These are phyloP conservation scores for Calocybe indica DNA, from an alignment of 768 basidiomycete genomes.

Conservation along the genomic window DNA sequence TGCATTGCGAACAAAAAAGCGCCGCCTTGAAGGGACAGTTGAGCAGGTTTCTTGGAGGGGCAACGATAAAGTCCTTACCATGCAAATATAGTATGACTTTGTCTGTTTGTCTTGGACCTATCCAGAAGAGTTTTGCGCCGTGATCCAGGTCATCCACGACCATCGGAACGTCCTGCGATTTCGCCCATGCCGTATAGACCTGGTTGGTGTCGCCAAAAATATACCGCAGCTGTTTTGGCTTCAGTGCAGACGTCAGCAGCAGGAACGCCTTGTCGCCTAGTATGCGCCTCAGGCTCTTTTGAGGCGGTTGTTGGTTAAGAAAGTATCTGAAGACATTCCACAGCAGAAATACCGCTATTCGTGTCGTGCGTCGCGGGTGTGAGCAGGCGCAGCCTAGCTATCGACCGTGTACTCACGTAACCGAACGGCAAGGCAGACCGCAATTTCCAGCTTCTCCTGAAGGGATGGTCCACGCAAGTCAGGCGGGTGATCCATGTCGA, in stretches of 20 bases:
- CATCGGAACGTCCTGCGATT: conserved; percentile 9
- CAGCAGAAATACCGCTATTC: too few relatives aligned
- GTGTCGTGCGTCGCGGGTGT: too few relatives aligned
- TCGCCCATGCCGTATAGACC: conserved; percentile 16
- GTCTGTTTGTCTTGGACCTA: conserved; percentile 22
- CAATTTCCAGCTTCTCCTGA: too few relatives aligned
- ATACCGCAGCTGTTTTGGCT: conserved; percentile 15
- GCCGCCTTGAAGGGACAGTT: conserved; percentile 18
- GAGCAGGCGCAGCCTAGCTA: too few relatives aligned
- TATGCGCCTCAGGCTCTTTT: conserved; percentile 10
- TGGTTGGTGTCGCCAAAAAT: conserved; percentile 13
- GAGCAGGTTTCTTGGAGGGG: neutral
- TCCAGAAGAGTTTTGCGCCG: conserved; percentile 23
- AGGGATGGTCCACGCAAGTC: too few relatives aligned
- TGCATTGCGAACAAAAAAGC: conserved; percentile 20
- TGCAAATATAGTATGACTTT: conserved; percentile 26
- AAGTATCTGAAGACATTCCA: too few relatives aligned
- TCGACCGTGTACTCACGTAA: too few relatives aligned
- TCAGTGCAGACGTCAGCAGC: conserved; percentile 6
- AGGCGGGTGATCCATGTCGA: too few relatives aligned
- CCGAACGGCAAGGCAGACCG: too few relatives aligned
- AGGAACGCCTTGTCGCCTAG: conserved; percentile 6
- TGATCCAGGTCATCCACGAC: conserved; percentile 20
- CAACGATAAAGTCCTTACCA: conserved; percentile 13
- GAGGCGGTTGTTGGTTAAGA: conserved; percentile 11